Evolutionary conservation across 1,284 basidiomycete species (phyloP).

Genomic region (Ceratobasidium papillatum): DNA sequence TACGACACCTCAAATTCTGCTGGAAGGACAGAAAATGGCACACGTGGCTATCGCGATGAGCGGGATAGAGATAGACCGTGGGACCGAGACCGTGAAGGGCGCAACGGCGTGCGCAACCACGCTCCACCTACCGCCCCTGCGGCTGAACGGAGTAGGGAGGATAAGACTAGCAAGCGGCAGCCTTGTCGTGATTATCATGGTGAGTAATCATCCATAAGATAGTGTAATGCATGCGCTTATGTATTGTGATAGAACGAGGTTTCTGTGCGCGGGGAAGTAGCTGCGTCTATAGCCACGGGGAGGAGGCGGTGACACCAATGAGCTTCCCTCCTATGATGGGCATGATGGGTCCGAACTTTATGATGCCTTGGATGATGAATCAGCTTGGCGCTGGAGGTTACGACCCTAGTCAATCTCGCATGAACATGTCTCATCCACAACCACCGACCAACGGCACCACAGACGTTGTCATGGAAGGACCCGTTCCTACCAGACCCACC

Average conservation of each 20-base stretch:
- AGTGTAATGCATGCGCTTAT: conserved; percentile 23
- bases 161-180: conserved; percentile 51
- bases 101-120: conserved; percentile 51
- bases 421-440: conserved; percentile 64
- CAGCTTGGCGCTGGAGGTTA: conserved; percentile 58
- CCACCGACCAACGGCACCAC: conserved; percentile 54
- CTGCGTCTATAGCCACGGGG: conserved; percentile 92
- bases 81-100: conserved; percentile 52
- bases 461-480: conserved; percentile 39
- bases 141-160: conserved; percentile 42
- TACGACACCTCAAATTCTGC: conserved; percentile 53
- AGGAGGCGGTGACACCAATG: conserved; percentile 74
- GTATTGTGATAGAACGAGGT: conserved; percentile 71
- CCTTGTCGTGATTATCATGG: conserved; percentile 91
- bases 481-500: neutral
- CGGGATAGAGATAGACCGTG: conserved; percentile 48
- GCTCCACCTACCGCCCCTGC: conserved; percentile 47
- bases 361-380: conserved; percentile 43
- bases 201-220: conserved; percentile 55
- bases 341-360: conserved; percentile 42
- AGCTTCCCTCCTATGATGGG: conserved; percentile 43
- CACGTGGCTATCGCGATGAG: conserved; percentile 52
- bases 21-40: conserved; percentile 42
- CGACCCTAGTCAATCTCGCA: conserved; percentile 76
- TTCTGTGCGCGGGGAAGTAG: conserved; percentile 89